Evolutionary conservation across 2,329 filamentous ascomycete genomes (phyloP).

Genomic region (Pezicula carpinea): DNA sequence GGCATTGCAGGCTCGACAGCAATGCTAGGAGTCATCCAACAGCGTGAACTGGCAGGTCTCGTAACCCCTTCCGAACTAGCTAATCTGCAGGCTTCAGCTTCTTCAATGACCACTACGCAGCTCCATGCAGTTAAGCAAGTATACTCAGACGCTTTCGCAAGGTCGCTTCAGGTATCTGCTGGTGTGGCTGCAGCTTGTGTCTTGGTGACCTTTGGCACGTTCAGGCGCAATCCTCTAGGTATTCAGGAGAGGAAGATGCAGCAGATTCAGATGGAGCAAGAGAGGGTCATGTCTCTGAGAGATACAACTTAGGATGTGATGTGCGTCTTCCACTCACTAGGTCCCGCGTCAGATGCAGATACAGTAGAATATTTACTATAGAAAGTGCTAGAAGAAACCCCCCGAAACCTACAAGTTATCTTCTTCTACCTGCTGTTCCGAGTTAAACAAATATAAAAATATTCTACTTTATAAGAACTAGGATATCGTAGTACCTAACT

Average conservation of each 20-base stretch:
- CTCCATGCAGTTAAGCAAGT: slow-evolving; percentile 10
- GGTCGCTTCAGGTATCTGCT: slow-evolving; percentile 19
- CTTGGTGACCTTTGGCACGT: slow-evolving; percentile 9
- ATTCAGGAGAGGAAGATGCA: slow-evolving; percentile 6
- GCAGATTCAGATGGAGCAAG: no score
- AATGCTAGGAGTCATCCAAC: slow-evolving; percentile 35
- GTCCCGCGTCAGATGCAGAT: no score
- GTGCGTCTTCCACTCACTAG: no score
- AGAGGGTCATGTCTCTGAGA: no score
- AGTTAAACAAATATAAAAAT: no score
- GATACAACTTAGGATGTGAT: no score
- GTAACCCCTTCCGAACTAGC: slow-evolving; percentile 9
- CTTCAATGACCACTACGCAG: slow-evolving; percentile 9
- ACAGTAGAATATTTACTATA: no score
- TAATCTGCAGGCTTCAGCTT: slow-evolving; percentile 2
- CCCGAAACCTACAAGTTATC: no score
- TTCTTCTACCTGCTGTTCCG: no score
- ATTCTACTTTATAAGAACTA: no score
- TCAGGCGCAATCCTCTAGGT: slow-evolving; percentile 3
- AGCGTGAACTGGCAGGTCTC: slow-evolving; percentile 8
- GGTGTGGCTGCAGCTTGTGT: slow-evolving; percentile 9
- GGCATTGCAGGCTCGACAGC: slow-evolving; percentile 56
- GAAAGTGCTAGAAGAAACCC: no score
- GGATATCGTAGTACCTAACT: no score
- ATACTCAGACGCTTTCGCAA: slow-evolving; percentile 18